Conservation (phyloP, 352 stramenopile genomes). For the Phytophthora pini region DNA sequence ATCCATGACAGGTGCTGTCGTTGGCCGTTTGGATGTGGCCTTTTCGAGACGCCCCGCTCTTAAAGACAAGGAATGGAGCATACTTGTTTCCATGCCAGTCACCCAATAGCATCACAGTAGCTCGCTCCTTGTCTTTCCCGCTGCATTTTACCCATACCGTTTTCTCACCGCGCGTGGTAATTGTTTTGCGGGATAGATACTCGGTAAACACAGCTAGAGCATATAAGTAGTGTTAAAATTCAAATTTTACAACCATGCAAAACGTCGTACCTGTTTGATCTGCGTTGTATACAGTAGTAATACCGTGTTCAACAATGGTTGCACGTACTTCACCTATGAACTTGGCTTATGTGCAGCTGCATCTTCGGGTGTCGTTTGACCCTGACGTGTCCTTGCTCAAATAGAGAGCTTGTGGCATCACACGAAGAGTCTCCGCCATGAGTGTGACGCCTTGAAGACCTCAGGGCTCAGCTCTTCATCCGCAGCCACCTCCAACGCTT, state of each 20-base stretch:
- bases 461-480: slow-evolving; percentile 3
- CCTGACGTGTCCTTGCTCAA: slow-evolving; percentile 1
- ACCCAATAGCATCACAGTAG: slow-evolving; percentile 1
- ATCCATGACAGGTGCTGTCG: slow-evolving; percentile 3
- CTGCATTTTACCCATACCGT: slow-evolving; percentile 12
- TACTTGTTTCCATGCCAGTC: slow-evolving; percentile 12
- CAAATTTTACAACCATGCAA: neutral
- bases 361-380: slow-evolving; percentile 13
- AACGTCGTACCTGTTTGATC: slow-evolving; percentile 11
- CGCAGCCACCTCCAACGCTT: slow-evolving; percentile 7
- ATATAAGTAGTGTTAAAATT: neutral
- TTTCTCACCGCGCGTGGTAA: neutral
- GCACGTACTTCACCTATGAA: slow-evolving; percentile 4
- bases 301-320: slow-evolving; percentile 4
- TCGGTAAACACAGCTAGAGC: neutral
- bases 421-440: slow-evolving; percentile 4
- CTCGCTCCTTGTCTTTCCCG: slow-evolving; percentile 9
- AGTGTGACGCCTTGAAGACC: slow-evolving; percentile 9
- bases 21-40: neutral
- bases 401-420: slow-evolving; percentile 7
- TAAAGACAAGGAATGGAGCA: slow-evolving; percentile 10
- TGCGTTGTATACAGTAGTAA: slow-evolving; percentile 1
- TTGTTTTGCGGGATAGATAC: neutral
- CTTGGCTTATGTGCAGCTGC: neutral
- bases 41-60: neutral